These are phyloP conservation scores for Porphyrellus cyaneotinctus DNA, from an alignment of 768 basidiomycete genomes.

Conservation along the genomic window DNA sequence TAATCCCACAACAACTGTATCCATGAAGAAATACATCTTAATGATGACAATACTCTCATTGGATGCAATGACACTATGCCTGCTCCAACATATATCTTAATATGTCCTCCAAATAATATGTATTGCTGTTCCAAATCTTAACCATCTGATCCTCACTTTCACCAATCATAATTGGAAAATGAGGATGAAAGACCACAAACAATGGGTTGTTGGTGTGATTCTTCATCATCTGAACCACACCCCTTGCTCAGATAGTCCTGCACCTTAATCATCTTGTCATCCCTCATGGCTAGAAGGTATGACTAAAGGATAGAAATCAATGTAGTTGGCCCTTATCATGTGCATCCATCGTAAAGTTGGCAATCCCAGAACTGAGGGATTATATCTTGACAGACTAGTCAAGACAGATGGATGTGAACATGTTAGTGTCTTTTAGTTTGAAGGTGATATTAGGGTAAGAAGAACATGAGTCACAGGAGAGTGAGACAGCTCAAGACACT, in stretches of 20 bases:
- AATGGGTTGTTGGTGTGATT: conserved; percentile 98
- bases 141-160: conserved; percentile 96
- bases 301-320: conserved; percentile 99
- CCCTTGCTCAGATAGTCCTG: conserved; percentile 99
- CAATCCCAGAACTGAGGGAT: conserved; percentile 77
- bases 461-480: no score
- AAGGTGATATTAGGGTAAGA: conserved; percentile 92
- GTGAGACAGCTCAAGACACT: no score
- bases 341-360: conserved; percentile 97
- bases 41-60: conserved; percentile 96
- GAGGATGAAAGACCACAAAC: conserved; percentile 95
- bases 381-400: conserved; percentile 99
- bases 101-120: conserved; percentile 94
- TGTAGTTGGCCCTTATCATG: conserved; percentile 99
- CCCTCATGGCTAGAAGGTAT: conserved; percentile 92
- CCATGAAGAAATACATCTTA: conserved; percentile 48
- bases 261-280: conserved; percentile 96
- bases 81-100: conserved; percentile 92
- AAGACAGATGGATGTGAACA: conserved; percentile 95
- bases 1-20: background rate
- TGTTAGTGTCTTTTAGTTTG: conserved; percentile 97
- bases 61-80: conserved; percentile 94
- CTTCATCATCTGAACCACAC: conserved; percentile 95
- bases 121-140: conserved; percentile 97
- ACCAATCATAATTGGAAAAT: conserved; percentile 86